Percentiles rank a stretch among this genome's conserved stretches.
These are phyloP conservation scores for Aspergillus puulaauensis DNA, from an alignment of 2,329 filamentous ascomycete species.

Conservation along the genomic window DNA sequence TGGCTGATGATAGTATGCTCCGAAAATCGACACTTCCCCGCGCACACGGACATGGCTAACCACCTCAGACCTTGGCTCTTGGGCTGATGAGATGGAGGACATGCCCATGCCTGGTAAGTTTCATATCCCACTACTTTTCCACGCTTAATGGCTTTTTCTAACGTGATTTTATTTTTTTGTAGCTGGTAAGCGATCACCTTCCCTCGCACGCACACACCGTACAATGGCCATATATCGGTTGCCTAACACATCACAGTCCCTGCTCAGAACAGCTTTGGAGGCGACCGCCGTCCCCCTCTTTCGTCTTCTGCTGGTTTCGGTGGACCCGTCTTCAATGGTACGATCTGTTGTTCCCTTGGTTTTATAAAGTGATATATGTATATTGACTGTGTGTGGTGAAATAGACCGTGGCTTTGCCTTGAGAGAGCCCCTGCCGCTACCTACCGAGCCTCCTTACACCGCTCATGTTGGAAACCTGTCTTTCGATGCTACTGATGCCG, in stretches of 20 bases:
- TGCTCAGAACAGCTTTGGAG: conserved; percentile 48
- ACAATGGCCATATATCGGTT: conserved; percentile 7
- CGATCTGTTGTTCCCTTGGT: conserved; percentile 2
- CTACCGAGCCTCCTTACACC: conserved; percentile 89
- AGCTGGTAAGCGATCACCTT: conserved; percentile 32
- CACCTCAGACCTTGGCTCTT: conserved; percentile 72
- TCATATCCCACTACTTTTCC: not conserved
- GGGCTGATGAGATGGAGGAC: conserved; percentile 99
- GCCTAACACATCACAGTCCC: conserved; percentile 32
- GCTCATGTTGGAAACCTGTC: conserved; percentile 95
- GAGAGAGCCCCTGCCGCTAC: conserved; percentile 76
- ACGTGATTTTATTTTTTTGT: conserved; percentile 6
- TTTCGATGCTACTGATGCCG: conserved; percentile 83
- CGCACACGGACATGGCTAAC: conserved; percentile 28
- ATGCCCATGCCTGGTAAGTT: conserved; percentile 69
- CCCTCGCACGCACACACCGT: conserved; percentile 3
- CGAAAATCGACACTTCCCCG: conserved; percentile 11
- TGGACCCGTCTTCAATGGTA: conserved; percentile 36
- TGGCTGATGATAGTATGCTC: conserved; percentile 81
- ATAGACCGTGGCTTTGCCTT: conserved; percentile 42
- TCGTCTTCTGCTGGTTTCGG: conserved; percentile 36
- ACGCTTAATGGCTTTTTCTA: conserved; percentile 6
- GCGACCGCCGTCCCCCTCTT: conserved; percentile 51
- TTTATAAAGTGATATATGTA: conserved; percentile 9
- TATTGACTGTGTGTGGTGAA: conserved; percentile 4